phyloP scores from a whole-genome alignment of 495 filamentous ascomycete species.

The Aspergillus sclerotiicarbonarius region DNA sequence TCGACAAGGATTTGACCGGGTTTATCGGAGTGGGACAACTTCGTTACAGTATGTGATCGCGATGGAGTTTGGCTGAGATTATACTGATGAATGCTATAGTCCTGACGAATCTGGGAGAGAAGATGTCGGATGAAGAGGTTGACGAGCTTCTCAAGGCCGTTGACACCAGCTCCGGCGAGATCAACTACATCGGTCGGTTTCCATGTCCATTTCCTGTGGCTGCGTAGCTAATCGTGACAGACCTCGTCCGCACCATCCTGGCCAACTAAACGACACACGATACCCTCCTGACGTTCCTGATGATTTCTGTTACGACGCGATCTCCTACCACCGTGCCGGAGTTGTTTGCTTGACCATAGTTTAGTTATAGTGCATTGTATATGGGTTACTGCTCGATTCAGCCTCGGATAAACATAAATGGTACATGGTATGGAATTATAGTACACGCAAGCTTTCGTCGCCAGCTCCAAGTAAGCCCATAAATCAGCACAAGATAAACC shows the following conservation, averaged over 20 bases:
- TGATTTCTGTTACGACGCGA: constrained; percentile 14
- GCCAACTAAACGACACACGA: constrained; percentile 66
- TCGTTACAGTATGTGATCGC: constrained; percentile 66
- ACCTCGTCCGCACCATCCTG: constrained; percentile 91
- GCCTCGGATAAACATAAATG: constrained; percentile 1
- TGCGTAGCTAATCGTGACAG: constrained; percentile 36
- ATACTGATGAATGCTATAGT: constrained; percentile 47
- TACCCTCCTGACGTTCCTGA: constrained; percentile 21
- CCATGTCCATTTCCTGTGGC: neutral
- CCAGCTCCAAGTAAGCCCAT: neutral
- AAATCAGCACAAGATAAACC: neutral
- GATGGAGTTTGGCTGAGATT: neutral
- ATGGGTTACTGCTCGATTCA: constrained; percentile 4
- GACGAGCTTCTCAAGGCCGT: constrained; percentile 97
- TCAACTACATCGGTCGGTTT: constrained; percentile 86
- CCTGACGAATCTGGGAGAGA: constrained; percentile 94
- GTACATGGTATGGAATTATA: neutral
- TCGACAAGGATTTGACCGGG: constrained; percentile 98
- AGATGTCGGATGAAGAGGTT: constrained; percentile 97
- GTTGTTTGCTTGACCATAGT: constrained; percentile 12
- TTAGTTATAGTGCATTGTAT: constrained; percentile 14
- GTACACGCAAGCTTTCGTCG: neutral
- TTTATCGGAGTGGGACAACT: constrained; percentile 97
- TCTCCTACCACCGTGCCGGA: constrained; percentile 6
- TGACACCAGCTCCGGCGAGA: constrained; percentile 88